Evolutionary conservation across 768 basidiomycete species (phyloP), one percentile per base, ranked within the genome.

Genomic region (Lyophyllum semitale): DNA sequence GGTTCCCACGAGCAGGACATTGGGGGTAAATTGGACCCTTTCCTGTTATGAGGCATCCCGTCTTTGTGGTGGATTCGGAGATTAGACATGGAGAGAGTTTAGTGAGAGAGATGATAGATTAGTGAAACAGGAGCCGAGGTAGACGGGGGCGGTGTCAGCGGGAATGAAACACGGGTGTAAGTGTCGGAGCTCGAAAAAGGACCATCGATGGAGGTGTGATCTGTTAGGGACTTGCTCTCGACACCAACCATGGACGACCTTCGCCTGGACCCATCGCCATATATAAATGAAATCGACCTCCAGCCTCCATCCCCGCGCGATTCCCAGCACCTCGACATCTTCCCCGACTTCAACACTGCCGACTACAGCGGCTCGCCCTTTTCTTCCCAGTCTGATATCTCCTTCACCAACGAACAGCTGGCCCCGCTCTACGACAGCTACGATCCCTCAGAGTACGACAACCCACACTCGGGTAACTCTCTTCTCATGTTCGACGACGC

Each of bases 361-460:
- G 54, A 49, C 18, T 48, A 50, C 48, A 18, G 41, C 12, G 83
- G 84, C 70, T 89, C 88, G 0, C 89, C 89, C 8, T 89, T 78
- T 68, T 88, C 87, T 6, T 75, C 69, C 49, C 76, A 83, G 60
- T 88, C 88, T 3, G 89, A 91, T n/a, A 84, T 88, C 18, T 75
- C 78, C 52, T 81, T 87, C 37, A 74, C 74, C 27, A 79, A 80
- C 52, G 76, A 81, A 37, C 70, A 71, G 32, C 40, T 63, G 3
- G 59, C 25, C 53, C 54, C 68, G 69, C 43, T 67, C 59, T 58
- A 68, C 68, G 60, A 65, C 67, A 51, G 61, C 51, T 91, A 92
- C 79, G 84, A 91, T 66, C 89, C 90, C 4, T 69, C 81, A 26
- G 86, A 91, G 53, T 91, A 83, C 76, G 90, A 92, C 72, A 64